phyloP scores from a whole-genome alignment of 2,329 filamentous ascomycete species.

The Penicillium hordei region DNA sequence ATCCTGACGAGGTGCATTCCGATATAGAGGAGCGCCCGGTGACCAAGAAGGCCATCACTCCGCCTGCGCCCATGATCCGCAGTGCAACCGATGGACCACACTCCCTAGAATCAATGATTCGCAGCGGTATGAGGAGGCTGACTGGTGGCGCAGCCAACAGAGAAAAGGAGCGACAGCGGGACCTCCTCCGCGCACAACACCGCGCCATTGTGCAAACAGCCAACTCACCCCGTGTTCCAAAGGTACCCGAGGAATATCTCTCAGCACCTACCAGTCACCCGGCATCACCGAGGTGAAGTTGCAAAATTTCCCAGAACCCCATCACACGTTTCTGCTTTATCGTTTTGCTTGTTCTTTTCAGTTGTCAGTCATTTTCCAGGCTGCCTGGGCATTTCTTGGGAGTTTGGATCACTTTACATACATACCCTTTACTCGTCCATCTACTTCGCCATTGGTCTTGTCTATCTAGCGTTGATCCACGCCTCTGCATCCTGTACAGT shows the following conservation, averaged over 20 bases:
- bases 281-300: conserved; percentile 32
- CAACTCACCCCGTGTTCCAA: conserved; percentile 47
- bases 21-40: conserved; percentile 71
- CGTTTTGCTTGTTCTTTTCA: conserved; percentile 4
- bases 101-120: conserved; percentile 47
- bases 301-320: neutral
- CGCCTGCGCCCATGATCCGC: conserved; percentile 28
- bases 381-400: conserved; percentile 21
- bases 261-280: conserved; percentile 38
- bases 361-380: conserved; percentile 6
- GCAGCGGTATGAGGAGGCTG: conserved; percentile 49
- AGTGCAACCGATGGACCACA: conserved; percentile 43
- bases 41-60: conserved; percentile 25
- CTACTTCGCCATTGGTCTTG: conserved; percentile 6
- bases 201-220: conserved; percentile 41
- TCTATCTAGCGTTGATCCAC: conserved; percentile 3
- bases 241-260: conserved; percentile 50
- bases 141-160: conserved; percentile 45
- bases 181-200: conserved; percentile 45
- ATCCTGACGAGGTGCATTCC: conserved; percentile 73
- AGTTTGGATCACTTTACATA: conserved; percentile 17
- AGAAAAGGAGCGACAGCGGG: conserved; percentile 48
- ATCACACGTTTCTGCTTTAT: neutral
- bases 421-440: conserved; percentile 16
- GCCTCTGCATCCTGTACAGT: conserved; percentile 5